Conservation (phyloP, 1,139 yeast genomes). For the Pichia cactophila region DNA sequence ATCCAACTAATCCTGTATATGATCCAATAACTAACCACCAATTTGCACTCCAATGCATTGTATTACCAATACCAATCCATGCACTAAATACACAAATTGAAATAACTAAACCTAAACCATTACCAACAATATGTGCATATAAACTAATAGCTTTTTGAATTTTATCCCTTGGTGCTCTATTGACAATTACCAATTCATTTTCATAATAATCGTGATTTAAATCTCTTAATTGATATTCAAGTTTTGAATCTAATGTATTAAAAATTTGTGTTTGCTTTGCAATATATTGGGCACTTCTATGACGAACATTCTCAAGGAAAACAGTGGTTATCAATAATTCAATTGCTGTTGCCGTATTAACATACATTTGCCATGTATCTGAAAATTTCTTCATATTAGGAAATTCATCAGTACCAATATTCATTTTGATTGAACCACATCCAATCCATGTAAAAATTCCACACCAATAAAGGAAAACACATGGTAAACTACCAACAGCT, state of each 20-base stretch:
- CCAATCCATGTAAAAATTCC: constrained; percentile 33
- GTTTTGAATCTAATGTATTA: constrained; percentile 24
- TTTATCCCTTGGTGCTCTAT: constrained; percentile 21
- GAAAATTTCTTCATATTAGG: constrained; percentile 22
- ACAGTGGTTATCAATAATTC: constrained; percentile 28
- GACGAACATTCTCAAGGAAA: constrained; percentile 32
- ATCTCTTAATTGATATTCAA: constrained; percentile 26
- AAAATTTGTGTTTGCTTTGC: constrained; percentile 22
- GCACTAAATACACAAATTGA: constrained; percentile 28
- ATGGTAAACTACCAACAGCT: constrained; percentile 27
- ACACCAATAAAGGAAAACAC: constrained; percentile 30
- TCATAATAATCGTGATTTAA: constrained; percentile 20
- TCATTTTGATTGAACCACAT: constrained; percentile 28
- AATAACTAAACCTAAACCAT: constrained; percentile 32
- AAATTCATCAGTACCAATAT: constrained; percentile 9
- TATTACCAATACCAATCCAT: constrained; percentile 32
- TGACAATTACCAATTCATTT: constrained; percentile 22
- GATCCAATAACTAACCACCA: constrained; percentile 40
- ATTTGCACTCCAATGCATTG: constrained; percentile 29
- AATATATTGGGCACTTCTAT: constrained; percentile 29
- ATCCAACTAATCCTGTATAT: constrained; percentile 35
- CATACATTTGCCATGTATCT: constrained; percentile 33
- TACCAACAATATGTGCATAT: constrained; percentile 34
- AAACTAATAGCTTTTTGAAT: constrained; percentile 27
- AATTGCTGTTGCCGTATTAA: constrained; percentile 35